Percentiles rank a stretch among this genome's conserved stretches.
Evolutionary conservation across 2,329 filamentous ascomycete species (phyloP).

Genomic region (Talaromyces funiculosus): DNA sequence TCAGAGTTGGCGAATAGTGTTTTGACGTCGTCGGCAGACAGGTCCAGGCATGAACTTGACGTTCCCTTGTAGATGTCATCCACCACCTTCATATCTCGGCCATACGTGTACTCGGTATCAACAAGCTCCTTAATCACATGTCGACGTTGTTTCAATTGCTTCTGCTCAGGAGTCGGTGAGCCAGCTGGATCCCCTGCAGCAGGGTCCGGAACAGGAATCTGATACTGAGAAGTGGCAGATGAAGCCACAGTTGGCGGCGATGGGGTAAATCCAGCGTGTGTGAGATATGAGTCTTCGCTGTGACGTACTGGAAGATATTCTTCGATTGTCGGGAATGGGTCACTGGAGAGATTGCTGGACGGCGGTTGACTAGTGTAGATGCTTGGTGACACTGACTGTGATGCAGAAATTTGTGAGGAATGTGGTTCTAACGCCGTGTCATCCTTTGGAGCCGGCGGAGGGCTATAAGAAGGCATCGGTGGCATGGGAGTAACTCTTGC

Average conservation of each 20-base stretch:
- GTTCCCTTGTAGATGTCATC: slow-evolving; percentile 98
- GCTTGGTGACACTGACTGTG: slow-evolving; percentile 14
- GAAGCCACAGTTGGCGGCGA: slow-evolving; percentile 31
- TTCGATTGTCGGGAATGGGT: slow-evolving; percentile 19
- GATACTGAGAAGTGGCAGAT: slow-evolving; percentile 34
- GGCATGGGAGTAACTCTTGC: slow-evolving; percentile 27
- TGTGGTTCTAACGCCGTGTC: slow-evolving; percentile 14
- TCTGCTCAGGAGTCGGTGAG: slow-evolving; percentile 36
- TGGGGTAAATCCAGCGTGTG: slow-evolving; percentile 22
- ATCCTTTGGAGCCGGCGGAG: slow-evolving; percentile 35
- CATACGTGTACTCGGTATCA: slow-evolving; percentile 86
- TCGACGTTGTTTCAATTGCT: slow-evolving; percentile 69
- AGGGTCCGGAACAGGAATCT: slow-evolving; percentile 25
- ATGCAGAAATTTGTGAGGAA: background rate
- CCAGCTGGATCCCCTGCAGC: slow-evolving; percentile 16
- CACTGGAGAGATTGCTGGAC: slow-evolving; percentile 15
- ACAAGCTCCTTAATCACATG: slow-evolving; percentile 87
- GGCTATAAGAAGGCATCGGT: slow-evolving; percentile 41
- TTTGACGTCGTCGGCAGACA: slow-evolving; percentile 79
- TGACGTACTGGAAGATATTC: slow-evolving; percentile 24
- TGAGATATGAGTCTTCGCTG: slow-evolving; percentile 35
- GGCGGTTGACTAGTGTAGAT: slow-evolving; percentile 18
- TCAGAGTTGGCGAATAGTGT: slow-evolving; percentile 89
- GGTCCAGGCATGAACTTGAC: slow-evolving; percentile 70
- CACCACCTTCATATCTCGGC: slow-evolving; percentile 93